Conservation (phyloP, 2,329 filamentous ascomycete species). For the Ramularia endophylla region DNA sequence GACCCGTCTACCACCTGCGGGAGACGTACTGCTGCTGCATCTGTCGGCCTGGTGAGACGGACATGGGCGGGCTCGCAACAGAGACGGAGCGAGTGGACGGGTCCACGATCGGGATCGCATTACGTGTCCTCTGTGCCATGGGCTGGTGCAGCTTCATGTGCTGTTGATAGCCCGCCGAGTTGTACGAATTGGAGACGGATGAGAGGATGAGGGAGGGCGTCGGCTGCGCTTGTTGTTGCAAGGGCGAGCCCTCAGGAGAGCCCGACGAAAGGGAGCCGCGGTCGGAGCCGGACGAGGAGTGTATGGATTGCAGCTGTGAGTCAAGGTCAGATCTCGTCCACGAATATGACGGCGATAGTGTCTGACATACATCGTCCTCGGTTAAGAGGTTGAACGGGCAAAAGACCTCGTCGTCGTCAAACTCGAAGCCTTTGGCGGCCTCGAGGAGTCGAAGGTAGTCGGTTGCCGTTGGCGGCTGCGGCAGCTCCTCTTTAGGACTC, state of each 20-base stretch:
- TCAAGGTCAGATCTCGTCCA: constrained; percentile 30
- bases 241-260: constrained; percentile 84
- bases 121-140: constrained; percentile 79
- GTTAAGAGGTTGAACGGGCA: constrained; percentile 82
- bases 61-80: constrained; percentile 71
- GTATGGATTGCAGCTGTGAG: constrained; percentile 77
- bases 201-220: constrained; percentile 71
- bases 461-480: constrained; percentile 67
- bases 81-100: constrained; percentile 79
- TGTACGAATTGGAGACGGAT: constrained; percentile 39
- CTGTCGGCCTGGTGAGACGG: constrained; percentile 57
- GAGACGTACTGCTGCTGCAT: constrained; percentile 52
- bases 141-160: constrained; percentile 85
- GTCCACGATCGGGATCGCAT: constrained; percentile 97
- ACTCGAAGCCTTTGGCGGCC: constrained; percentile 84
- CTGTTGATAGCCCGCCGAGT: constrained; percentile 55
- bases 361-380: constrained; percentile 71
- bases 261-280: constrained; percentile 92
- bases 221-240: constrained; percentile 72
- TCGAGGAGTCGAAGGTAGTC: constrained; percentile 85
- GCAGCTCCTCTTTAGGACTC: constrained; percentile 81
- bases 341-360: constrained; percentile 8
- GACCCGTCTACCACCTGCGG: constrained; percentile 41
- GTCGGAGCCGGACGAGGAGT: constrained; percentile 75
- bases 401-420: constrained; percentile 95